Evolutionary conservation across 2,329 filamentous ascomycete genomes (phyloP).

Genomic region (Fusarium sp.): DNA sequence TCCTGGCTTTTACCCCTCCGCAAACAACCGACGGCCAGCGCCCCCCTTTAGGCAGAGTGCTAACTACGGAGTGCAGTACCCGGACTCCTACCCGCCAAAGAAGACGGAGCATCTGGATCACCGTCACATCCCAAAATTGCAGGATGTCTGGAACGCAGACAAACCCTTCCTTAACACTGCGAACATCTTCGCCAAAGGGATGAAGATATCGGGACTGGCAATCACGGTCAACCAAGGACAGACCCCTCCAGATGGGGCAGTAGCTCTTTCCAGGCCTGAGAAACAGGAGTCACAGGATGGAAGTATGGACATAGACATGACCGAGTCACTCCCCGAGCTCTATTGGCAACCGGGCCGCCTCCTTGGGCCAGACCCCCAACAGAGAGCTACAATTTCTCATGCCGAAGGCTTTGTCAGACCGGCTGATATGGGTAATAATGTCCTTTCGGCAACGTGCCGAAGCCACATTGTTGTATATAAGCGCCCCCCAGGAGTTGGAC

Average conservation of each 20-base stretch:
- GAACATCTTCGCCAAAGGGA: background rate
- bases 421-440: background rate
- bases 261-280: background rate
- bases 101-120: background rate
- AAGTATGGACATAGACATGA: background rate
- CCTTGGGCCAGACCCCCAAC: background rate
- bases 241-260: background rate
- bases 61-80: background rate
- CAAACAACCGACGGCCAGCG: background rate
- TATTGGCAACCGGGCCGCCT: background rate
- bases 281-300: background rate
- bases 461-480: background rate
- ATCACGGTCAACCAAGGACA: background rate
- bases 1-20: background rate
- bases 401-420: background rate
- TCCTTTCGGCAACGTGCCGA: background rate
- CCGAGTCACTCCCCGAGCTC: background rate
- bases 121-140: background rate
- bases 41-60: background rate
- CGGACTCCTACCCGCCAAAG: background rate
- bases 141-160: background rate
- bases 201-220: background rate
- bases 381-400: background rate
- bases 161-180: background rate
- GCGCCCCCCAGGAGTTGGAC: background rate